Evolutionary conservation across 148 eudicot genomes (phyloP).

Genomic region (Rhododendron ovatum): DNA sequence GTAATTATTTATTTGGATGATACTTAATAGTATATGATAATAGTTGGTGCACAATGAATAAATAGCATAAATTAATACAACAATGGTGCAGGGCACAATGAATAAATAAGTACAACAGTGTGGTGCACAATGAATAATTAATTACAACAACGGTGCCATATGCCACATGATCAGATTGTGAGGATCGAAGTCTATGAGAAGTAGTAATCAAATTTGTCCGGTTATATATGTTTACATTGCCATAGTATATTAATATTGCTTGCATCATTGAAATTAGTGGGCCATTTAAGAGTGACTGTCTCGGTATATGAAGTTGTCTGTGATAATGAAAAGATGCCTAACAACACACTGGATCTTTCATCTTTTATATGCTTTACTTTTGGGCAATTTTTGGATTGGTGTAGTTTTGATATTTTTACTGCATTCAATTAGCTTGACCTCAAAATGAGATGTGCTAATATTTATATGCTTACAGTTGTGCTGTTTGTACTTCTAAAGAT

Average conservation of each 20-base stretch:
- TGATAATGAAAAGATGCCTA: not conserved
- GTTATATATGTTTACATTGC: not conserved
- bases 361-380: not conserved
- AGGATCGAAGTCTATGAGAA: not conserved
- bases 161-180: not conserved
- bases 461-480: no score
- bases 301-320: not conserved
- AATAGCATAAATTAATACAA: not conserved
- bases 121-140: not conserved
- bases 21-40: no score
- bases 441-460: no score
- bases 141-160: not conserved
- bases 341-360: not conserved
- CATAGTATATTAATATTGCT: not conserved
- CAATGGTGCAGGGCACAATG: not conserved
- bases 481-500: not conserved
- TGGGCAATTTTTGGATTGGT: not conserved
- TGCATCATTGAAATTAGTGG: not conserved
- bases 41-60: not conserved
- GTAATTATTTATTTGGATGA: not conserved
- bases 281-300: not conserved
- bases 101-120: not conserved
- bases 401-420: no score
- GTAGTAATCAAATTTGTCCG: not conserved
- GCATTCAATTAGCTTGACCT: no score